Evolutionary conservation across 495 filamentous ascomycete species (phyloP).

Genomic region (Apiosordaria backusii): DNA sequence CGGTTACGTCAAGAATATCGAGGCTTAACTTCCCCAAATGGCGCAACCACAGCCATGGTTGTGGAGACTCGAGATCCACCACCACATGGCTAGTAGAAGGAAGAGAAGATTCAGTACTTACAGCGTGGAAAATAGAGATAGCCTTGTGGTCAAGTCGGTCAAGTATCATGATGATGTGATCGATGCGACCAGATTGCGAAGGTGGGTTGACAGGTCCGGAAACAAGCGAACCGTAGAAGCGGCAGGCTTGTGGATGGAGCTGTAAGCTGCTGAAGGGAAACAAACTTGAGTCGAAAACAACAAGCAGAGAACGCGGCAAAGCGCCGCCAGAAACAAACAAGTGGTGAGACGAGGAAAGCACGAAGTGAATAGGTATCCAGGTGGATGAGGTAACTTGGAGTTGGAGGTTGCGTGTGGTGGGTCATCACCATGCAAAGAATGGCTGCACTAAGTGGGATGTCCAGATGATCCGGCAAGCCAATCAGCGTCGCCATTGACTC

Average conservation of each 20-base stretch:
- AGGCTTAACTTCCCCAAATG: neutral
- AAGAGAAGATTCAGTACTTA: slow-evolving; percentile 16
- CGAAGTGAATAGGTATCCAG: slow-evolving; percentile 12
- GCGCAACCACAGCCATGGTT: neutral
- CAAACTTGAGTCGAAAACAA: neutral
- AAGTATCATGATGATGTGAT: slow-evolving; percentile 31
- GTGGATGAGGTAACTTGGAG: slow-evolving; percentile 15
- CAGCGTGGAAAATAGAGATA: slow-evolving; percentile 23
- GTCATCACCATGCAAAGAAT: slow-evolving; percentile 8
- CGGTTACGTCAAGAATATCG: neutral
- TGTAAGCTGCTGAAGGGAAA: neutral
- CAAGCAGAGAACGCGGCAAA: neutral
- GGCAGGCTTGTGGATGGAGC: neutral
- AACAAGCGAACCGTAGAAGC: neutral
- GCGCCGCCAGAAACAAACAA: neutral
- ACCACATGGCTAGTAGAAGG: neutral
- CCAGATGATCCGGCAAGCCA: slow-evolving; percentile 22
- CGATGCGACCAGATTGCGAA: slow-evolving; percentile 6
- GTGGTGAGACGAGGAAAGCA: slow-evolving; percentile 1
- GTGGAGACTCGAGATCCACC: neutral
- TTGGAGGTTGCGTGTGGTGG: slow-evolving; percentile 13
- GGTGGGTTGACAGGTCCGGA: slow-evolving; percentile 4
- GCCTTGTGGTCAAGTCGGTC: slow-evolving; percentile 15
- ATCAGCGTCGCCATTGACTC: slow-evolving; percentile 9
- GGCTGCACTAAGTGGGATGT: slow-evolving; percentile 20